Evolutionary conservation across 805 yeast species (phyloP), one percentile per base, ranked within the genome.

Genomic region (Isabelozyma pseudorhagii): DNA sequence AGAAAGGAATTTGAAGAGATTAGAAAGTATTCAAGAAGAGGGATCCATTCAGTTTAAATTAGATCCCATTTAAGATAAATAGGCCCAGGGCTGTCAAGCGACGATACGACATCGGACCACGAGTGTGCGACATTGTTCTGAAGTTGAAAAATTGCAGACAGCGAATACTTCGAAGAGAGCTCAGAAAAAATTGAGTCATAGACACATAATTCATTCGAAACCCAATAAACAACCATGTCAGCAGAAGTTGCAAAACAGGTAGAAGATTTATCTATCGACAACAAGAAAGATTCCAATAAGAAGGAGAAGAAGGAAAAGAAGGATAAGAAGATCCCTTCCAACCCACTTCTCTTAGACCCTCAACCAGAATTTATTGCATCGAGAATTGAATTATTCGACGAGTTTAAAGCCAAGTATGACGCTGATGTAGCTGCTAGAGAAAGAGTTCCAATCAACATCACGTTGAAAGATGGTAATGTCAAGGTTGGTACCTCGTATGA

Each of bases 401-500:
- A 85, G 67, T 78, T 94, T 57, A 87, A 87, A 75, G 83, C 82
- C 49, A 81, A 85, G 72, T 83, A 87, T 67, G 91, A 89, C 61
- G 92, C 81, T 5, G 82, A 80, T 54, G 72, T 85, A 46, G 88
- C 91, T 17, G 68, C 80, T 21, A 78, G 80, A 75, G 82, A 75
- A 52, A 71, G 82, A 53, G 53, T 47, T 25, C 79, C 89, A 43
- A 84, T 94, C 68, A 81, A 80, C 57, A 80, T 94, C 66, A 87
- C 96, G 47, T 78, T 93, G 69, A 89, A 87, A 66, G 97, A 93
- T 60, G 98, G 97, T 46, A 69, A 88, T 38, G 71, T 80, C 50
- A 85, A 87, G 67, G 85, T 80, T 58, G 99, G 89, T 53, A 80
- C 80, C 27, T 75, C 96, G 4, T 94, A 85, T 84, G 97, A 92